Evolutionary conservation across 2,329 filamentous ascomycete genomes (phyloP).

Genomic region (Coccinonectria pachysandricola): DNA sequence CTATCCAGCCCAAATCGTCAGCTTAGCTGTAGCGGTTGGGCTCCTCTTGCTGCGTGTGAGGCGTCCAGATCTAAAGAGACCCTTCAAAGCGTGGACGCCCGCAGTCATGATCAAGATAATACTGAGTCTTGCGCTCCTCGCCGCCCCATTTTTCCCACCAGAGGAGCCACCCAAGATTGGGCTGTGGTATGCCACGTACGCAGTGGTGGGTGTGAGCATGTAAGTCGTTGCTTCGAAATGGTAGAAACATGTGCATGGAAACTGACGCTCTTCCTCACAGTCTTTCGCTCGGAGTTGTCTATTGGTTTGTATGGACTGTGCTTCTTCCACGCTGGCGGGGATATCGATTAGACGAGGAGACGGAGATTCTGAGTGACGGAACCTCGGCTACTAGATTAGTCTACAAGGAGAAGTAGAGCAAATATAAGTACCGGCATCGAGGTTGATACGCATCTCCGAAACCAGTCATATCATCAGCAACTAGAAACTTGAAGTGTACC

Average conservation of each 20-base stretch:
- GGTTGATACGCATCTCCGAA: too few relatives aligned
- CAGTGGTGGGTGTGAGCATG: slow-evolving; percentile 41
- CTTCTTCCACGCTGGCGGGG: slow-evolving; percentile 47
- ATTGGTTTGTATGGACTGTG: slow-evolving; percentile 61
- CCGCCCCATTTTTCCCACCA: slow-evolving; percentile 53
- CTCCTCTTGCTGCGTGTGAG: slow-evolving; percentile 50
- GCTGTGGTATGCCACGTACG: slow-evolving; percentile 44
- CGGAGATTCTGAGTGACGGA: slow-evolving; percentile 52
- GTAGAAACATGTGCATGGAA: too few relatives aligned
- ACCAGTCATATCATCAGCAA: too few relatives aligned
- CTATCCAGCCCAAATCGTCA: slow-evolving; percentile 53
- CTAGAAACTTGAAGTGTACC: too few relatives aligned
- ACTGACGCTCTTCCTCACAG: slow-evolving; percentile 24
- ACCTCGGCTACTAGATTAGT: slow-evolving; percentile 53
- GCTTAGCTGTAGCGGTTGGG: slow-evolving; percentile 45
- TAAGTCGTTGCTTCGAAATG: slow-evolving; percentile 32
- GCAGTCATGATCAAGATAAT: slow-evolving; percentile 46
- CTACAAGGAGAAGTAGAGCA: too few relatives aligned
- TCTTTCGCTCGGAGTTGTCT: slow-evolving; percentile 46
- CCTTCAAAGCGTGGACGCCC: slow-evolving; percentile 54
- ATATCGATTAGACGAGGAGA: slow-evolving; percentile 53
- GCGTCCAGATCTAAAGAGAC: slow-evolving; percentile 49
- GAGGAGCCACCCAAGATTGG: slow-evolving; percentile 33
- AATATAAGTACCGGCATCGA: too few relatives aligned
- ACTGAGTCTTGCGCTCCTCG: slow-evolving; percentile 44